Evolutionary conservation across 495 filamentous ascomycete species (phyloP).

Genomic region (Neurospora africana): DNA sequence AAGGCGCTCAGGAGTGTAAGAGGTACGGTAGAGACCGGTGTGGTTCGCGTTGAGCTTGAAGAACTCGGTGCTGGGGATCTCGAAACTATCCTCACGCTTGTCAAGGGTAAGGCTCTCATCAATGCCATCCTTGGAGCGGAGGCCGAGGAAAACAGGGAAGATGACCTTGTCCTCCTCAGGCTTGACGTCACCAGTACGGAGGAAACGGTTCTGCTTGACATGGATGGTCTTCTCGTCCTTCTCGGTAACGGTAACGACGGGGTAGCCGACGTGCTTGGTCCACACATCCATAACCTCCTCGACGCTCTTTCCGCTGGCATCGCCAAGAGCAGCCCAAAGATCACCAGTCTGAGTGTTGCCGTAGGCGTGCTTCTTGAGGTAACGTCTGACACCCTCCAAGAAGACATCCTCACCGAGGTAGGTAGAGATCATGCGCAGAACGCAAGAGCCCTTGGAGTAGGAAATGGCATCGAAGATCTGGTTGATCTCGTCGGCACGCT

Average conservation of each 20-base stretch:
- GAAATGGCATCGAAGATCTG: conserved; percentile 99
- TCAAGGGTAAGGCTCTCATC: conserved; percentile 53
- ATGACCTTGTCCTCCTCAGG: conserved; percentile 72
- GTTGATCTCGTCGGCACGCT: conserved; percentile 89
- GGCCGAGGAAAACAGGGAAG: conserved; percentile 61
- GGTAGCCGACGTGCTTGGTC: conserved; percentile 70
- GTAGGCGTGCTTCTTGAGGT: conserved; percentile 93
- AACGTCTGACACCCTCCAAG: conserved; percentile 82
- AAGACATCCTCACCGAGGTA: conserved; percentile 89
- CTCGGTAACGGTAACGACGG: conserved; percentile 60
- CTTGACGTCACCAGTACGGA: conserved; percentile 67
- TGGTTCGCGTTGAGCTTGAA: conserved; percentile 75
- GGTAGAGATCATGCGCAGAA: conserved; percentile 94
- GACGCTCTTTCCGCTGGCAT: conserved; percentile 86
- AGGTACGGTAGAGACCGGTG: conserved; percentile 62
- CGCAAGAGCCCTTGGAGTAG: conserved; percentile 92
- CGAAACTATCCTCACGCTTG: conserved; percentile 64
- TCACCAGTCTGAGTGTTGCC: conserved; percentile 77
- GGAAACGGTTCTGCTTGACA: conserved; percentile 66
- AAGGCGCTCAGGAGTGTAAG: conserved; percentile 56
- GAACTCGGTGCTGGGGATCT: conserved; percentile 53
- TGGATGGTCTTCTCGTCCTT: conserved; percentile 47
- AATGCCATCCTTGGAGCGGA: conserved; percentile 56
- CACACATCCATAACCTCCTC: conserved; percentile 67
- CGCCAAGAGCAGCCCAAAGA: conserved; percentile 79